Base-by-base conservation (phyloP, 495 filamentous ascomycete genomes). In the Aspergillus ostianus region DNA sequence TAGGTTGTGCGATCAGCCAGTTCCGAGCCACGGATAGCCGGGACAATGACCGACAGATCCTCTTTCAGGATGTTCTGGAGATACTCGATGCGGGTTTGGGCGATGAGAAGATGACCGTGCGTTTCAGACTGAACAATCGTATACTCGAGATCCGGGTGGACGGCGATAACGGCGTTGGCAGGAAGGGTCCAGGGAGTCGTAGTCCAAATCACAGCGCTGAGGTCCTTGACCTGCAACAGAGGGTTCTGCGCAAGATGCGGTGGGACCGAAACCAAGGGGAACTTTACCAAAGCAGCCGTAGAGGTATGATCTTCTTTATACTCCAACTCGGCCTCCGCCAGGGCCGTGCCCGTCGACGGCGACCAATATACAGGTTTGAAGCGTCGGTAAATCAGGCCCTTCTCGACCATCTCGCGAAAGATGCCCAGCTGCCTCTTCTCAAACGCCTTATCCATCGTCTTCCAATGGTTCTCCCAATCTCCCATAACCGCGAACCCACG, bases 161-260 rank as follows among this genome's bases (percentile, higher is more conserved):
- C 80, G 7, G 90, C 92, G 70, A 99, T 90, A 3, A 89, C 93
- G 64, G 83, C 83, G 70, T 99, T 99, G 18, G 95, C 92, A 2
- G 94, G 95, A 4, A 99, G 77, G 0, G 94, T 98, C 94, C 94
- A 99, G 0, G 94, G 95, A 2, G 93, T 98, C 0, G 94, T 99
- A 9, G 94, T 99, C 94, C 94, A 99, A 58, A 97, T 89, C 26
- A 94, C 85, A 21, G 88, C 91, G 67, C 80, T 87, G 30, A 97
- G 51, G 13, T 71, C 65, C 6, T 75, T 71, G 6, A 62, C 61
- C 26, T 70, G 41, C 18, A 77, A 57, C 19, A 75, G 57, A 15
- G 77, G 73, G 13, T 76, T 69, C 6, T 72, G 60, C 32, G 65
- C 61, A 15, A 89, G 65, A 45, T 70, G 63, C 23, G 72, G 62